These are phyloP conservation scores for Tolypocladium capitatum DNA, from an alignment of 2,329 filamentous ascomycete genomes.

Conservation along the genomic window DNA sequence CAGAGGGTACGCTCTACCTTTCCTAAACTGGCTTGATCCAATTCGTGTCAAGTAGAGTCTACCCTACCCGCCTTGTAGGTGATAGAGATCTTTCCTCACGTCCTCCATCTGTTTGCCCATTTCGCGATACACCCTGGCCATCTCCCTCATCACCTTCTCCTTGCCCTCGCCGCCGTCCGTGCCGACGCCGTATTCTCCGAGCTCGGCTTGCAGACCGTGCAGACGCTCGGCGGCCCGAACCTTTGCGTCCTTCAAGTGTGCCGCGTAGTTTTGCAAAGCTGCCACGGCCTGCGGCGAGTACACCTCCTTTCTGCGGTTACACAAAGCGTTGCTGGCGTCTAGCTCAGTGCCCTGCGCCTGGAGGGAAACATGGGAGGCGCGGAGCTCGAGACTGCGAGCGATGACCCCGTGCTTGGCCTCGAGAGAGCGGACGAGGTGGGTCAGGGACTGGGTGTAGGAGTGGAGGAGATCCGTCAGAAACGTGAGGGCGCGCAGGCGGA, in stretches of 20 bases:
- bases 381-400: conserved; percentile 37
- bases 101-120: conserved; percentile 37
- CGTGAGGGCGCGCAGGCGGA: conserved; percentile 26
- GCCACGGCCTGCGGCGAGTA: conserved; percentile 30
- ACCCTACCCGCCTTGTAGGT: conserved; percentile 10
- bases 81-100: conserved; percentile 31
- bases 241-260: conserved; percentile 35
- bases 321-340: conserved; percentile 22
- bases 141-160: conserved; percentile 38
- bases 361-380: conserved; percentile 30
- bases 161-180: conserved; percentile 22
- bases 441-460: conserved; percentile 24
- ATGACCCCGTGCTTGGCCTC: conserved; percentile 42
- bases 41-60: neutral
- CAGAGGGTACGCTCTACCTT: too few relatives aligned
- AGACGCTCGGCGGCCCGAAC: conserved; percentile 30
- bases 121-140: conserved; percentile 36
- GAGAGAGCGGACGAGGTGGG: conserved; percentile 32
- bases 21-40: too few relatives aligned
- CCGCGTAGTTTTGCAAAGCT: conserved; percentile 32
- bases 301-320: conserved; percentile 22
- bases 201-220: conserved; percentile 25
- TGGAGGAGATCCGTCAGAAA: conserved; percentile 25
- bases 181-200: conserved; percentile 36
- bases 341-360: conserved; percentile 27